Evolutionary conservation across 2,329 filamentous ascomycete genomes (phyloP), one percentile per base, ranked within the genome.

Genomic region (Xylariaceae sp.): DNA sequence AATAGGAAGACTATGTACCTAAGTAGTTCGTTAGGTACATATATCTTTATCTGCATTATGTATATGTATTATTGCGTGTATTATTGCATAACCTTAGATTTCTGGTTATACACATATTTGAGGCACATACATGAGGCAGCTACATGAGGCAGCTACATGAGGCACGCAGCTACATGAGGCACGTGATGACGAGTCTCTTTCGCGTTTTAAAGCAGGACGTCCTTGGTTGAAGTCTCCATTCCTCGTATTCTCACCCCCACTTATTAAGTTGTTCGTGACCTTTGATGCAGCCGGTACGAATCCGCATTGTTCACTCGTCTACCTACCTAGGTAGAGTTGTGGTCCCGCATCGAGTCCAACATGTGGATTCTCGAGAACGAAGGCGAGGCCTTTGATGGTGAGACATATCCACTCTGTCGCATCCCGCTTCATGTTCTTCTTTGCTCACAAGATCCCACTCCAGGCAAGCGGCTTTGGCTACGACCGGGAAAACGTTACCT

Each of bases 401-500:
- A 61, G 69, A 60, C 44, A 6, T 23, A n/a, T n/a, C n/a, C n/a
- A 23, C 26, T 4, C 21, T 48, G 9, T 2, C 12, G 37, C 23
- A 29, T n/a, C 9, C 7, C 20, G 26, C 23, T 48, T 61, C 45
- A 44, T 51, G 20, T 44, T 42, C 50, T 43, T 18, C 7, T 40
- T 7, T 50, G 44, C 60, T 64, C 52, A 61, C 54, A 29, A 21
- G 64, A 59, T 64, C 53, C 37, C 20, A 47, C 23, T 44, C 48
- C 62, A 89, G 86, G 84, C 58, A 90, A 86, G 73, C 86, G 85
- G 67, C 79, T 93, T 64, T 96, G 93, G 93, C 81, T 96, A 59
- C 86, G 89, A 55, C 93, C 93, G 1, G 93, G 92, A 48, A 91
- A 91, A 71, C 86, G 84, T 65, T 93, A 95, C 72, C 81, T 96